phyloP scores from a whole-genome alignment of 2,329 filamentous ascomycete species.

The Zopfia rhizophila region DNA sequence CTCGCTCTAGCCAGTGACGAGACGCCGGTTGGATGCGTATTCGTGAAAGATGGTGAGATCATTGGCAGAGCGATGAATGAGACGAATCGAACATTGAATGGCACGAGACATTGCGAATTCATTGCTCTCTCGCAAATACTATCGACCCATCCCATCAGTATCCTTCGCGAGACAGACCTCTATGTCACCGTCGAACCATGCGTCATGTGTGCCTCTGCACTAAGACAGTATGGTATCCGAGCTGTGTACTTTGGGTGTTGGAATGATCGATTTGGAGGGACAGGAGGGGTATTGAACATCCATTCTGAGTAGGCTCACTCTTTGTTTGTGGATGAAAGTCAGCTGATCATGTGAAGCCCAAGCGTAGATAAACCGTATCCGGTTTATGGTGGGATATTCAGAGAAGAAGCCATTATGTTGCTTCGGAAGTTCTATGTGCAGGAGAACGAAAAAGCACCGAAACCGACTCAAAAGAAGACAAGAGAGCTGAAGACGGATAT shows the following conservation, averaged over 20 bases:
- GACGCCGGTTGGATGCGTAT: conserved; percentile 95
- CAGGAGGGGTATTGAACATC: conserved; percentile 89
- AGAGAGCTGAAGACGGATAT: conserved; percentile 71
- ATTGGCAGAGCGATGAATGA: conserved; percentile 96
- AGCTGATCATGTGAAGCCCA: conserved; percentile 54
- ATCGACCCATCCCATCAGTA: conserved; percentile 70
- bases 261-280: conserved; percentile 97
- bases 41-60: conserved; percentile 81
- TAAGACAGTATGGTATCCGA: conserved; percentile 87
- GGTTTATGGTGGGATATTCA: conserved; percentile 86
- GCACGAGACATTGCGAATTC: conserved; percentile 95
- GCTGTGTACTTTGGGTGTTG: conserved; percentile 94
- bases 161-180: conserved; percentile 79
- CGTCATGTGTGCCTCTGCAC: conserved; percentile 96
- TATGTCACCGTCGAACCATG: conserved; percentile 99
- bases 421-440: conserved; percentile 96
- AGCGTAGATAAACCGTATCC: conserved; percentile 82
- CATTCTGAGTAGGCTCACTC: conserved; percentile 69
- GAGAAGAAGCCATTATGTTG: conserved; percentile 92
- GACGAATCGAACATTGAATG: conserved; percentile 70
- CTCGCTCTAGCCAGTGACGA: conserved; percentile 86
- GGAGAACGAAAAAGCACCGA: conserved; percentile 86
- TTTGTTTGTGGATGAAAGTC: not conserved
- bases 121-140: conserved; percentile 80
- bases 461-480: conserved; percentile 72